Evolutionary conservation across 768 basidiomycete species (phyloP), one percentile per base, ranked within the genome.

Genomic region (Suillus variegatus): DNA sequence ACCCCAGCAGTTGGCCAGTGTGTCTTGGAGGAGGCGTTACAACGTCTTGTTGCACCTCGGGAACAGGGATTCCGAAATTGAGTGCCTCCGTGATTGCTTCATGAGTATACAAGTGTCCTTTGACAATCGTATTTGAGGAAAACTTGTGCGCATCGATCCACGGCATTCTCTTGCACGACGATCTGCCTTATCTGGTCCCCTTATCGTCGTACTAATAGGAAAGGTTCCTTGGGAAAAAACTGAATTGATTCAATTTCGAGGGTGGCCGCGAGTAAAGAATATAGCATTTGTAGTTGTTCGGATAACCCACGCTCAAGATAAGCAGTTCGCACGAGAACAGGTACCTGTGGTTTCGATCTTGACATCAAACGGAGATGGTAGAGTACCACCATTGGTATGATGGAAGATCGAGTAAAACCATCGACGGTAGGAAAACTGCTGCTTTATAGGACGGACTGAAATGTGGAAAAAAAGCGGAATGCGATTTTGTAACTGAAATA

Each of bases 1-100:
- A 13, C 68, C 64, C 78, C 78, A 78, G 58, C 66, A 67, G 8
- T 70, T 56, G 16, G 60, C 47, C 35, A 78, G 70, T 60, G 22
- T 20, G 14, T 36, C 1, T 25, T 43, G 5, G 55, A n/a, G 35
- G n/a, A 61, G 40, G 20, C 38, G 18, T 44, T 12, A 46, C 18
- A 18, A 38, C 12, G 13, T 36, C 20, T 52, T 32, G 9, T 32
- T n/a, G 25, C 10, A 61, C 60, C n/a, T 52, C 60, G n/a, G n/a
- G n/a, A n/a, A n/a, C n/a, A 32, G 41, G 43, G 22, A 61, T 9
- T 55, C n/a, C n/a, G n/a, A n/a, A n/a, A n/a, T n/a, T n/a, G n/a
- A n/a, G n/a, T n/a, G n/a, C n/a, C n/a, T n/a, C 35, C 35, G 5
- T n/a, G 20, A 36, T 55, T 18, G 20, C 20, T 36, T 55, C 20